A percentile compares a stretch with the other conserved stretches of the same genome.
Evolutionary conservation across 2,329 filamentous ascomycete species (phyloP).

Genomic region (Madurella mycetomatis): DNA sequence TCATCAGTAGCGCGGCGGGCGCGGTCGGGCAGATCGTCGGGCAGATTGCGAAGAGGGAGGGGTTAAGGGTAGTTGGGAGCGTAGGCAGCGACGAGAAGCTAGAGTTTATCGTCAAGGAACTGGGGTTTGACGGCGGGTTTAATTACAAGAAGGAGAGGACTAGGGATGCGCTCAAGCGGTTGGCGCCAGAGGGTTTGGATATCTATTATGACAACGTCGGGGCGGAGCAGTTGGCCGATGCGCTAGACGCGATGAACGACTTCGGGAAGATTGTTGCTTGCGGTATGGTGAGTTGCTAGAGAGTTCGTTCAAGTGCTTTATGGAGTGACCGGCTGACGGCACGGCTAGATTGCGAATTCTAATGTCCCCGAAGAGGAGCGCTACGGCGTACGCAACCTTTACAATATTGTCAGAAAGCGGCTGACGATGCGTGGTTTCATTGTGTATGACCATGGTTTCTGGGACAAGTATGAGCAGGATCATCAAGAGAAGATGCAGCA

Average conservation of each 20-base stretch:
- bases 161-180: conserved; percentile 59
- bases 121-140: conserved; percentile 60
- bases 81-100: conserved; percentile 78
- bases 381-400: conserved; percentile 64
- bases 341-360: conserved; percentile 64
- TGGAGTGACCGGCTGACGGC: conserved; percentile 11
- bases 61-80: conserved; percentile 72
- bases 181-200: conserved; percentile 74
- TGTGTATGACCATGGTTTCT: conserved; percentile 61
- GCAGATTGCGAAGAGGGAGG: conserved; percentile 77
- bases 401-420: conserved; percentile 61
- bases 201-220: conserved; percentile 57
- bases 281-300: conserved; percentile 48
- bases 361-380: conserved; percentile 52
- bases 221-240: conserved; percentile 48
- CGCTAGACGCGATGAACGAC: conserved; percentile 46
- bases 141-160: conserved; percentile 85
- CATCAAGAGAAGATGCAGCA: conserved; percentile 71
- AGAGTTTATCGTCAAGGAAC: conserved; percentile 53
- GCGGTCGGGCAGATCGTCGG: conserved; percentile 81
- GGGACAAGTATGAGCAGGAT: conserved; percentile 60
- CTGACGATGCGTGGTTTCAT: conserved; percentile 74
- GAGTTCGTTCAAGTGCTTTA: not conserved
- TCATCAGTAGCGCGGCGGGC: conserved; percentile 73
- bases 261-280: conserved; percentile 63